Percentiles rank a stretch among this genome's conserved stretches.
Conservation (phyloP, 345 rosid genomes). For the Eutrema yunnanense region DNA sequence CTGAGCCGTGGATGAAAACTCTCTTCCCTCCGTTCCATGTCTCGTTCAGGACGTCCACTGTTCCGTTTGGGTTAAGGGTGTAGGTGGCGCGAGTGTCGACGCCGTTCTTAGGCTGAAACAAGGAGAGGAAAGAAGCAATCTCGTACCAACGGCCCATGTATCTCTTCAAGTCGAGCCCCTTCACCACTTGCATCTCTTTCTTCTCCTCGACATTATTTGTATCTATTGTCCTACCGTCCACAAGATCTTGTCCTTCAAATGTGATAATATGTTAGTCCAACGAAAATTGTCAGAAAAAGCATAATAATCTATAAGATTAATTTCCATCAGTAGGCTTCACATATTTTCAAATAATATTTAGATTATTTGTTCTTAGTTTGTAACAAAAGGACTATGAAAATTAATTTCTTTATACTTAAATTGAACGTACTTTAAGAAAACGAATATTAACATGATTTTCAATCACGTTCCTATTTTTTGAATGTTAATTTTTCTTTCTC, state of each 20-base stretch:
- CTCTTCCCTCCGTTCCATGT: constrained; percentile 76
- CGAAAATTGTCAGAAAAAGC: neutral
- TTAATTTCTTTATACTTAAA: too few relatives aligned
- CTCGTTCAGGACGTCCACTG: constrained; percentile 73
- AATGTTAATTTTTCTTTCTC: too few relatives aligned
- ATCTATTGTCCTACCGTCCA: neutral
- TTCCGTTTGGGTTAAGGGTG: constrained; percentile 62
- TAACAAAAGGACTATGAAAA: too few relatives aligned
- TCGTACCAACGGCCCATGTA: constrained; percentile 98
- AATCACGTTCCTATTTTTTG: too few relatives aligned
- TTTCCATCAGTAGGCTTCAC: neutral
- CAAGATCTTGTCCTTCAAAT: constrained; percentile 5
- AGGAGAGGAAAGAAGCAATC: constrained; percentile 77
- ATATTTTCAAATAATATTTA: neutral
- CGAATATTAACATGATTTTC: too few relatives aligned
- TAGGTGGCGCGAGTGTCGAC: constrained; percentile 78
- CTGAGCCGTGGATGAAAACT: constrained; percentile 54
- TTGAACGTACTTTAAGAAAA: too few relatives aligned
- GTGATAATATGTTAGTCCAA: neutral
- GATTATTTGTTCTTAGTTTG: too few relatives aligned
- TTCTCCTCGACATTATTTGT: neutral
- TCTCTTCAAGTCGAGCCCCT: constrained; percentile 49
- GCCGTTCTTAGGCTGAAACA: constrained; percentile 74
- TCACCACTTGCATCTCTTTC: constrained; percentile 72
- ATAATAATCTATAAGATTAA: neutral